These are phyloP conservation scores for Solanum lignicaule DNA, from an alignment of 257 asterid genomes.

Conservation along the genomic window DNA sequence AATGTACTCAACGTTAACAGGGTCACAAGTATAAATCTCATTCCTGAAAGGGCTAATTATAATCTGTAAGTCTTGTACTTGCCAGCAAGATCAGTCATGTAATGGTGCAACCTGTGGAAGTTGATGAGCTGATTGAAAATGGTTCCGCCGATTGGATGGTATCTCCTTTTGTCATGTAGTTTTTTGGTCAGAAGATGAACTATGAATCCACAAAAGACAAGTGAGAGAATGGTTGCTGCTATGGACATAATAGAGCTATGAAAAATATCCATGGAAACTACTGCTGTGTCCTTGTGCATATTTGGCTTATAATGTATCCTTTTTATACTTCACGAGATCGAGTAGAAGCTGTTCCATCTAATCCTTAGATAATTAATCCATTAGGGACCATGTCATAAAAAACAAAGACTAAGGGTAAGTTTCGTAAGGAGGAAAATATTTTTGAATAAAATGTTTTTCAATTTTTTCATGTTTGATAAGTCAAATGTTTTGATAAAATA, in stretches of 20 bases:
- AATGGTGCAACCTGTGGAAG: slow-evolving; percentile 50
- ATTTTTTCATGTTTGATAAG: no score
- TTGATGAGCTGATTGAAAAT: slow-evolving; percentile 39
- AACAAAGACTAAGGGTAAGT: no score
- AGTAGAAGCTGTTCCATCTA: no score
- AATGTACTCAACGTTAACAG: slow-evolving; percentile 52
- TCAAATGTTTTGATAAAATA: no score
- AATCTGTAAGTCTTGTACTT: slow-evolving; percentile 48
- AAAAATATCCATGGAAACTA: slow-evolving; percentile 1
- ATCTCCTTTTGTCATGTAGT: slow-evolving; percentile 15
- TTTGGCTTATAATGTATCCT: no score
- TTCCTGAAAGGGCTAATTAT: slow-evolving; percentile 29
- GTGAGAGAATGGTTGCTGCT: slow-evolving; percentile 7
- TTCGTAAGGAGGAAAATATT: no score
- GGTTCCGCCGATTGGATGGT: slow-evolving; percentile 64
- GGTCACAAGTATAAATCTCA: slow-evolving; percentile 53
- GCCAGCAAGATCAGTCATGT: slow-evolving; percentile 54
- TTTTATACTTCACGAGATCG: no score
- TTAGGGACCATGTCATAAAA: no score
- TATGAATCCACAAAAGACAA: slow-evolving; percentile 1
- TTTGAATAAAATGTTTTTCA: no score
- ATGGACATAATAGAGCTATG: background rate
- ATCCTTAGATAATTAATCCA: no score
- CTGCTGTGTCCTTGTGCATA: background rate
- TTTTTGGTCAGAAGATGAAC: background rate